These are phyloP conservation scores for Linanthus parryae DNA, from an alignment of 148 eudicot genomes.

Conservation along the genomic window DNA sequence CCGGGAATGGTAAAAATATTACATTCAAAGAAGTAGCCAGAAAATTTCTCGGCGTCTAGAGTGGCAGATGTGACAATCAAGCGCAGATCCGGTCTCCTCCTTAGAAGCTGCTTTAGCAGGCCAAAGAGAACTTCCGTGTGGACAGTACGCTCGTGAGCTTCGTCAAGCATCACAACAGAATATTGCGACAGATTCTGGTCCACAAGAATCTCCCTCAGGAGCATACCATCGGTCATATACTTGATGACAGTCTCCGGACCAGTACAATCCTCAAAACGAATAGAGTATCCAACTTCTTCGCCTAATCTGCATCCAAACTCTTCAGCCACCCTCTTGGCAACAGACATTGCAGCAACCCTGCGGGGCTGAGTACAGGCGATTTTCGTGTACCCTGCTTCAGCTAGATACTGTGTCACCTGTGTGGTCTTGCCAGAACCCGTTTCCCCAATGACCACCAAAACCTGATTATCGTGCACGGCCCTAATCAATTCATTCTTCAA, in stretches of 20 bases:
- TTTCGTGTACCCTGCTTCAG: constrained; percentile 90
- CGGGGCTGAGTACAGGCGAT: constrained; percentile 96
- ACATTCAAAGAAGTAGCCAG: constrained; percentile 75
- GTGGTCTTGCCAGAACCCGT: constrained; percentile 97
- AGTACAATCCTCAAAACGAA: constrained; percentile 90
- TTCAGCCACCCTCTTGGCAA: constrained; percentile 91
- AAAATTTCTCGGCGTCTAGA: constrained; percentile 81
- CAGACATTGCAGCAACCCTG: constrained; percentile 94
- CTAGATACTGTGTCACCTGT: constrained; percentile 86
- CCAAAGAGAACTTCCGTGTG: constrained; percentile 90
- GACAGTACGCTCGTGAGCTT: constrained; percentile 92
- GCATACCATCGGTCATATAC: constrained; percentile 97
- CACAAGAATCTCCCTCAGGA: constrained; percentile 66
- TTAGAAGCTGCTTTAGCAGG: constrained; percentile 54
- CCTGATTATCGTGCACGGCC: constrained; percentile 80
- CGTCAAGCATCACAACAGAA: constrained; percentile 89
- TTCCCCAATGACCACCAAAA: constrained; percentile 83
- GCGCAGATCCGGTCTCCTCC: constrained; percentile 72
- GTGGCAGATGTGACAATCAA: constrained; percentile 91
- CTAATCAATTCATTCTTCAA: constrained; percentile 69
- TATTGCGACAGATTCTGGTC: constrained; percentile 72
- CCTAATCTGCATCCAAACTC: constrained; percentile 93
- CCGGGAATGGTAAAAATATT: constrained; percentile 85
- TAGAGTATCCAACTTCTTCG: constrained; percentile 94
- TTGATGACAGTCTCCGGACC: constrained; percentile 86